Evolutionary conservation across 2,329 filamentous ascomycete species (phyloP).

Genomic region (Calonectria pauciramosa): DNA sequence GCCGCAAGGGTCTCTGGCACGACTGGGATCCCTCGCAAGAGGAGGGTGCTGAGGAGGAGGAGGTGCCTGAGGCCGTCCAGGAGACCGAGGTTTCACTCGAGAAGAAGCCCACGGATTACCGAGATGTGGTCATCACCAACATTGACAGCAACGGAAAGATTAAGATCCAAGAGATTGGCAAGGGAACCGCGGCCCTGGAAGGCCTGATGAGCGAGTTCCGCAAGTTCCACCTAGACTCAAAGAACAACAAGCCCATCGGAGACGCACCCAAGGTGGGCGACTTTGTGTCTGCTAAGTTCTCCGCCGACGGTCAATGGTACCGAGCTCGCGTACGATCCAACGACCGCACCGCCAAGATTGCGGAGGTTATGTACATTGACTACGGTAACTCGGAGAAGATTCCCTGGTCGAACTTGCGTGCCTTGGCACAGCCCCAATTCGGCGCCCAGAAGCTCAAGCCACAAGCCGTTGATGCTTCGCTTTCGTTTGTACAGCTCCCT

Average conservation of each 20-base stretch:
- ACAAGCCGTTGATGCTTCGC: constrained; percentile 87
- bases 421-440: constrained; percentile 86
- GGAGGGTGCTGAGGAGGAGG: constrained; percentile 68
- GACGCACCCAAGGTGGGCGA: constrained; percentile 91
- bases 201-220: constrained; percentile 92
- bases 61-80: constrained; percentile 64
- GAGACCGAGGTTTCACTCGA: constrained; percentile 67
- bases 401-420: constrained; percentile 85
- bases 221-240: constrained; percentile 87
- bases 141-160: constrained; percentile 85
- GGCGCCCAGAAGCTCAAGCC: constrained; percentile 83
- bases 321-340: constrained; percentile 91
- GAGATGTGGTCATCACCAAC: constrained; percentile 92
- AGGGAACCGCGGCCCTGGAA: constrained; percentile 86
- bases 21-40: constrained; percentile 95
- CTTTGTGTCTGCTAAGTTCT: constrained; percentile 91
- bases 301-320: constrained; percentile 93
- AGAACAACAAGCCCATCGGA: constrained; percentile 81
- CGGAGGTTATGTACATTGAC: constrained; percentile 94
- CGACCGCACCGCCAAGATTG: constrained; percentile 88
- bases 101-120: constrained; percentile 85
- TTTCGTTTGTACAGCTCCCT: constrained; percentile 92
- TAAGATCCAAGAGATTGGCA: constrained; percentile 92
- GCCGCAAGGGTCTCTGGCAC: constrained; percentile 89
- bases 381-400: constrained; percentile 95